Evolutionary conservation across 495 filamentous ascomycete species (phyloP), one percentile per base, ranked within the genome.

Genomic region (Lichina pygmaea): DNA sequence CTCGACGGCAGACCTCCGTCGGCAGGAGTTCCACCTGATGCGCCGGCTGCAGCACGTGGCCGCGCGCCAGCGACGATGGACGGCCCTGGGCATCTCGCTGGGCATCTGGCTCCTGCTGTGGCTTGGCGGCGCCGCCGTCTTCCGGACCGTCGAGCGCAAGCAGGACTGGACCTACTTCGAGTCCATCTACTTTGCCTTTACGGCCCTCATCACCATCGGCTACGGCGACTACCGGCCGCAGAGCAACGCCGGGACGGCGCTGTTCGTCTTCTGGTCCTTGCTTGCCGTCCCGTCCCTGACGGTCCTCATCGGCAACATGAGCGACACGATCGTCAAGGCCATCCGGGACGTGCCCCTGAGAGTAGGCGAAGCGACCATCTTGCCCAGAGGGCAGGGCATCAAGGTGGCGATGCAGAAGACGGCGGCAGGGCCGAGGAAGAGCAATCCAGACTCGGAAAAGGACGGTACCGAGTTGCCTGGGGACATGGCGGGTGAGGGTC

Each of bases 221-320:
- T 93, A 85, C 52, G 85, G 85, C 3, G 82, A 92, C 49, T 63
- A 75, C 33, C 71, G 68, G 33, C 79, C 77, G 0, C 58, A 70
- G 7, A 80, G 72, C 33, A 82, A 79, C 50, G 64, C 73, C 3
- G 81, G 78, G 0, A 80, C 75, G 53, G 60, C 78, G 0, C 86
- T 91, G 54, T 93, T 89, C 59, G 78, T 95, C 7, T 73, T 92
- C 49, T 95, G 86, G 86, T 78, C 78, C 17, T 58, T 93, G 4
- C 67, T 92, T 4, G 81, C 84, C 2, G 62, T 93, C 2, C 85
- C 85, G 1, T 72, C 77, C 3, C 70, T 85, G 54, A 92, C 85
- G 0, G 75, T 89, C 37, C 65, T 92, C 31, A 86, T 93, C 48
- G 77, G 72, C 36, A 81, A 85, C 50, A 83, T 89, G 51, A 77